Percentiles rank a stretch among this genome's conserved stretches.
These are phyloP conservation scores for Rhipidocladum racemiflorum DNA, from an alignment of 176 grass and related monocot species.

Conservation along the genomic window DNA sequence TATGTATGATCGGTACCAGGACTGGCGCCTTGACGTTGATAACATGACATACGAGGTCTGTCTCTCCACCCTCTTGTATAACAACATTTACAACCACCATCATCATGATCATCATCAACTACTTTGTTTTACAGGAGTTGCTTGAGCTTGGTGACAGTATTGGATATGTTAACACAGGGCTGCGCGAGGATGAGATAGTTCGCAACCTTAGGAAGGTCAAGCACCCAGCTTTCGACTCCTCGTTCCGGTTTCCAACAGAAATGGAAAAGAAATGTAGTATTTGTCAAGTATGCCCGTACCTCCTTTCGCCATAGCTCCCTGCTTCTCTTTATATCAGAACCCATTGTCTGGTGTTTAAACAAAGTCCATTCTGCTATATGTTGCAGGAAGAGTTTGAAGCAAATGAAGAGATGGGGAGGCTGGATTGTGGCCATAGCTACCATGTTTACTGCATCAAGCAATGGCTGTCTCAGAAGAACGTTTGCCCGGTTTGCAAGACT, in stretches of 20 bases:
- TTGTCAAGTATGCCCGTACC: conserved; percentile 59
- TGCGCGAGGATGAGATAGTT: conserved; percentile 89
- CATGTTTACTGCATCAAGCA: conserved; percentile 96
- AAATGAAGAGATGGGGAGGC: conserved; percentile 80
- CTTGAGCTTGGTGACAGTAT: conserved; percentile 89
- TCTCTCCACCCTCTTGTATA: background rate
- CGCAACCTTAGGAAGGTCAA: conserved; percentile 55
- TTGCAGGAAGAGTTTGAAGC: conserved; percentile 88
- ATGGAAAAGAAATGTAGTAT: conserved; percentile 84
- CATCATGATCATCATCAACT: background rate
- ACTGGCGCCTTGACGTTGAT: conserved; percentile 95
- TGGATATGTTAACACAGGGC: conserved; percentile 83
- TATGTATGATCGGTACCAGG: conserved; percentile 63
- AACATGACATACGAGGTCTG: conserved; percentile 91
- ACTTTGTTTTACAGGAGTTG: conserved; percentile 58
- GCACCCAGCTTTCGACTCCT: conserved; percentile 49
- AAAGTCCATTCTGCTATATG: background rate
- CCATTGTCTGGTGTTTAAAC: background rate
- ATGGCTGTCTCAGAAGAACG: conserved; percentile 94
- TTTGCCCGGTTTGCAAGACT: conserved; percentile 94
- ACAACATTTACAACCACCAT: background rate
- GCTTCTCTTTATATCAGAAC: background rate
- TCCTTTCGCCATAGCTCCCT: background rate
- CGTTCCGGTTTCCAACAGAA: conserved; percentile 51
- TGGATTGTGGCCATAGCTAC: conserved; percentile 84